phyloP scores from a whole-genome alignment of 2,329 filamentous ascomycete genomes.

The Aspergillus novoparasiticus region DNA sequence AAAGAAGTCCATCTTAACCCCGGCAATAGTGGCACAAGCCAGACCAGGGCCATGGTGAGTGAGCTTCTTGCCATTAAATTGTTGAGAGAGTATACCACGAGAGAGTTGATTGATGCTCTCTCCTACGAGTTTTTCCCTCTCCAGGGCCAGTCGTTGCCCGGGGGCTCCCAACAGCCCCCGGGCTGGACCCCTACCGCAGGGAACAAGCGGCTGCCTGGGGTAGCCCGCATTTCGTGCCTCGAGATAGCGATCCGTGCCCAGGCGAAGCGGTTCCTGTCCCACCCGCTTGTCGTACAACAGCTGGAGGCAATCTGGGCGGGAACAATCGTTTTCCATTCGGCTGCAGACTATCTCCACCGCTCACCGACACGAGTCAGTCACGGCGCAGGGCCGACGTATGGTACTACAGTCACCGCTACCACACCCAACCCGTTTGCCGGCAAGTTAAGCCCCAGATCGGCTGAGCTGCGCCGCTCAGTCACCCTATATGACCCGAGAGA shows the following conservation, averaged over 20 bases:
- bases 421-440: constrained; percentile 13
- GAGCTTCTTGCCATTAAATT: constrained; percentile 88
- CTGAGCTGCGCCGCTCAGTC: constrained; percentile 65
- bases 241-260: constrained; percentile 92
- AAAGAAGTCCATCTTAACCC: constrained; percentile 83
- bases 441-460: constrained; percentile 22
- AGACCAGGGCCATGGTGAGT: constrained; percentile 83
- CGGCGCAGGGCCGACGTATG: constrained; percentile 26
- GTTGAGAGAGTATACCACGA: constrained; percentile 83
- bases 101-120: constrained; percentile 89
- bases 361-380: constrained; percentile 44
- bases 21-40: constrained; percentile 80
- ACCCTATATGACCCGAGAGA: constrained; percentile 88
- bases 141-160: constrained; percentile 66
- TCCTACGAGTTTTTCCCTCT: constrained; percentile 95
- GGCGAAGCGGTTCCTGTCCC: constrained; percentile 87
- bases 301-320: constrained; percentile 98
- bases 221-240: constrained; percentile 81
- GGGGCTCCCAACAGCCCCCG: constrained; percentile 35
- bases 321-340: constrained; percentile 90
- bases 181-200: constrained; percentile 39
- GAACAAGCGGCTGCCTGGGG: constrained; percentile 55
- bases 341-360: constrained; percentile 81
- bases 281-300: constrained; percentile 89
- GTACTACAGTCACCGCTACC: constrained; percentile 22